Percentiles rank a stretch among this genome's conserved stretches.
Conservation (phyloP, 768 basidiomycete species). For the Imleria badia region DNA sequence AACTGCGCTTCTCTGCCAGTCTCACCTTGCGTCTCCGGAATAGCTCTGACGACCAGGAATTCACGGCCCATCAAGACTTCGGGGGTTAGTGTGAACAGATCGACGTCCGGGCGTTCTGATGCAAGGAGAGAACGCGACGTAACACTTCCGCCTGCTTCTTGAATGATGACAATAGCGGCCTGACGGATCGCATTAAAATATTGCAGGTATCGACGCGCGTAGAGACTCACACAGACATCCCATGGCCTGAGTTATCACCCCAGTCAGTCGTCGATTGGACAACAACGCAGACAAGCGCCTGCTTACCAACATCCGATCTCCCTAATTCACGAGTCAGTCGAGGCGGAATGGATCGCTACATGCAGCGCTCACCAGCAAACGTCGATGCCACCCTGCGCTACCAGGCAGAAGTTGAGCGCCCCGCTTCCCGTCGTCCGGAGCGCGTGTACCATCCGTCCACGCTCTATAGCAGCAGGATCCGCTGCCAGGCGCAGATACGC, state of each 20-base stretch:
- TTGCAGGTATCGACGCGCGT: not conserved
- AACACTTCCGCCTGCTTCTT: constrained; percentile 83
- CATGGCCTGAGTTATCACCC: constrained; percentile 52
- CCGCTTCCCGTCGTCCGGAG: constrained; percentile 82
- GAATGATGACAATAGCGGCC: constrained; percentile 86
- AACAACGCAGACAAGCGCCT: not conserved
- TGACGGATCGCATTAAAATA: constrained; percentile 15
- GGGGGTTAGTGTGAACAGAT: constrained; percentile 64
- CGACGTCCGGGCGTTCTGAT: constrained; percentile 25
- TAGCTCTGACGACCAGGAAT: constrained; percentile 71
- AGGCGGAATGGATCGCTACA: too few relatives aligned
- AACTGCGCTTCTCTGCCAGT: too few relatives aligned
- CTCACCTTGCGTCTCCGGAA: constrained; percentile 59
- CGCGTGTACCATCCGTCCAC: constrained; percentile 83
- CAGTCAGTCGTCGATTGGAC: not conserved
- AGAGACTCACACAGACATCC: constrained; percentile 71
- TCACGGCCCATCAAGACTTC: too few relatives aligned
- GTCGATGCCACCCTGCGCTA: too few relatives aligned
- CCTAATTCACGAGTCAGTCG: constrained; percentile 43
- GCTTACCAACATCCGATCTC: constrained; percentile 74
- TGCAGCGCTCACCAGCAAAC: too few relatives aligned
- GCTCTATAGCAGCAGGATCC: constrained; percentile 50
- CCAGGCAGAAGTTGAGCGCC: too few relatives aligned
- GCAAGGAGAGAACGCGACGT: constrained; percentile 55
- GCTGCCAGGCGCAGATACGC: constrained; percentile 77